These are phyloP conservation scores for Rhodomyrtus tomentosa DNA, from an alignment of 345 rosid genomes.

Conservation along the genomic window DNA sequence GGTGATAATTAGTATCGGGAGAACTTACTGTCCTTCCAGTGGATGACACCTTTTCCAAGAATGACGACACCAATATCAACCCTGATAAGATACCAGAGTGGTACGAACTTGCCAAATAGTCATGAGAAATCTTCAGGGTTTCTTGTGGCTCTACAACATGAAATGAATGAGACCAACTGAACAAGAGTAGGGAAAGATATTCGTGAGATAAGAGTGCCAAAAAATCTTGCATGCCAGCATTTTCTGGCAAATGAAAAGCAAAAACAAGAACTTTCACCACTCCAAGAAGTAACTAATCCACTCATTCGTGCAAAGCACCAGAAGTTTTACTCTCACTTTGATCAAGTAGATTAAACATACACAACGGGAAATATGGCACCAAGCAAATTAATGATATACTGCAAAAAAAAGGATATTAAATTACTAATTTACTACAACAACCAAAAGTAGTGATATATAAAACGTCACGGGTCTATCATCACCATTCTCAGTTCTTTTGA, in stretches of 20 bases:
- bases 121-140: constrained; percentile 50
- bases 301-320: neutral
- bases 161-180: neutral
- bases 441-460: neutral
- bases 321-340: neutral
- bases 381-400: neutral
- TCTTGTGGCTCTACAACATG: neutral
- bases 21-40: constrained; percentile 38
- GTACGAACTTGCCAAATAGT: constrained; percentile 81
- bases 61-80: constrained; percentile 55
- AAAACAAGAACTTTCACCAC: neutral
- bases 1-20: neutral
- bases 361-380: neutral
- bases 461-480: neutral
- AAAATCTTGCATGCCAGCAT: neutral
- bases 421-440: neutral
- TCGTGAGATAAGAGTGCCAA: neutral
- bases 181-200: neutral
- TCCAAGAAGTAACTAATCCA: neutral
- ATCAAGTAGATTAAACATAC: neutral
- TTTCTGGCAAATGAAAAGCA: neutral
- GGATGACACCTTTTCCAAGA: constrained; percentile 49
- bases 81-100: constrained; percentile 85
- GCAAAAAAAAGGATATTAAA: neutral
- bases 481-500: neutral